Evolutionary conservation across 139 green algal genomes (phyloP), one percentile per base, ranked within the genome.

Genomic region (Diplosphaera chodatii): DNA sequence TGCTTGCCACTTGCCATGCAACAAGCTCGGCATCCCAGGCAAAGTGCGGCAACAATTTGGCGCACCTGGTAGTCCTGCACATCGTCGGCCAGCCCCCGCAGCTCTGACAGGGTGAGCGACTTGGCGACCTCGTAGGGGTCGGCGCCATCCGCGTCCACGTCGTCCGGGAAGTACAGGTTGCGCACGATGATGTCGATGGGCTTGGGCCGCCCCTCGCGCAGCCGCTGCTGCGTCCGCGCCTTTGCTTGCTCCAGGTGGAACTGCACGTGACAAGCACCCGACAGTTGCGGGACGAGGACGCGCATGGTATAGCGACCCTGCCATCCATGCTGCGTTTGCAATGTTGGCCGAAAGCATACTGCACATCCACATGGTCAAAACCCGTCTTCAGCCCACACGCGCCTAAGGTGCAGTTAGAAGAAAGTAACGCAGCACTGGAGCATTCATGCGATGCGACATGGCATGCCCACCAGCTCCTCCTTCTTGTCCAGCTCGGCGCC

Each of bases 401-500:
- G n/a, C n/a, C n/a, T n/a, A n/a, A n/a, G n/a, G n/a, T n/a, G n/a
- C n/a, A n/a, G n/a, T n/a, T n/a, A n/a, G n/a, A n/a, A n/a, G n/a
- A n/a, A n/a, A n/a, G n/a, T n/a, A n/a, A n/a, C n/a, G n/a, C n/a
- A n/a, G n/a, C n/a, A n/a, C n/a, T n/a, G n/a, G n/a, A n/a, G n/a
- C n/a, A n/a, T n/a, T n/a, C n/a, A n/a, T n/a, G n/a, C n/a, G n/a
- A n/a, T n/a, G n/a, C n/a, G n/a, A n/a, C n/a, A n/a, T n/a, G n/a
- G n/a, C n/a, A n/a, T n/a, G n/a, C 74, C 20, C 64, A 82, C 48
- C 67, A 75, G 79, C 72, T 95, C 88, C 75, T 96, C 90, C 78
- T 94, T 94, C 33, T 82, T 76, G 77, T 96, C 89, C 65, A 90
- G 82, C 63, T 95, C 89, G 30, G 84, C 79, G 28, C 84, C 89